Evolutionary conservation across 306 rosid species (phyloP), one percentile per base, ranked within the genome.

Genomic region (Herpetospermum pedunculosum): DNA sequence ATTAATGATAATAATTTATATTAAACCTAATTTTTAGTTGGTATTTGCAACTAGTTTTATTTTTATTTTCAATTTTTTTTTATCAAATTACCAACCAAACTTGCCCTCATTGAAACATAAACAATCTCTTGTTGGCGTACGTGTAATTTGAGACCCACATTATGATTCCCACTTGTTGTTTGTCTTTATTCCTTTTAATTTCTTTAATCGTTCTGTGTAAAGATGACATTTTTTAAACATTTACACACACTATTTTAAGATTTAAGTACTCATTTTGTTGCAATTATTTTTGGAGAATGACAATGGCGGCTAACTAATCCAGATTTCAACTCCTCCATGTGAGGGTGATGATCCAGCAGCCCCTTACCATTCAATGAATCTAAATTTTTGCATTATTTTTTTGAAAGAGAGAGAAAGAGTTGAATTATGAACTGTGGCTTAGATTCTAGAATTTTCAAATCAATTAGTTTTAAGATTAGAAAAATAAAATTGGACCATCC

Each of bases 321-420:
- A 58, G 65, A 58, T 58, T 58, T 58, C 65, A 58, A 29, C 38
- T 29, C 3, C 65, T 15, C 72, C 72, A 67, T 41, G 52, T 67
- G 72, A 67, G 9, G 9, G 12, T 5, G 40, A 29, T 9, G 65
- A 58, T 58, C 72, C 32, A 67, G 72, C 72, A 23, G 47, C 72
- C 52, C 6, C 12, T 40, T 2, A 4, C 5, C 72, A 40, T 41
- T 67, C 72, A 67, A 21, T 67, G 72, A 67, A 67, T 6, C 72
- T 0, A 67, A 23, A 0, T 2, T 23, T 4, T 23, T 40, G 13
- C 6, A 13, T 2, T 14, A 13, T 25, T 41, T 67, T 19, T n/a
- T 4, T 0, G 18, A 35, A 0, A 34, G 1, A 63, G 16, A 35
- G 28, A 34, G 11, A 34, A 2, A 63, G 29, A 37, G 71, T 23